These are phyloP conservation scores for Pleurozium schreberi DNA, from an alignment of 225 moss, liverwort and hornwort species.

Conservation along the genomic window DNA sequence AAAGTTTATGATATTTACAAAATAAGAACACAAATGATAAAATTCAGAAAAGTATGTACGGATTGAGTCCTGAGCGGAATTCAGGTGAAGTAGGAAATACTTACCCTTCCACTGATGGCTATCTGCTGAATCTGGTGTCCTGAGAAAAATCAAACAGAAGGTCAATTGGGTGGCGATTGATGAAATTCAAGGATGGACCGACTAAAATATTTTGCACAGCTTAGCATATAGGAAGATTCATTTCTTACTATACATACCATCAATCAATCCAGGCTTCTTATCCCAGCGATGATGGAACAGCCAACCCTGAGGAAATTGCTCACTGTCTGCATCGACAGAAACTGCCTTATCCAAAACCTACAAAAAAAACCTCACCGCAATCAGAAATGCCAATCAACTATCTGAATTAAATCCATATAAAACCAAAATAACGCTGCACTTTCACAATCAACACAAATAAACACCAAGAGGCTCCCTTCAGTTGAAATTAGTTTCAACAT, in stretches of 20 bases:
- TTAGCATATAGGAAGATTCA: neutral
- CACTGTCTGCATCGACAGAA: slow-evolving; percentile 47
- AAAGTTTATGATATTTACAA: neutral
- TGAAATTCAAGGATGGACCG: neutral
- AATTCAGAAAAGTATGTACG: neutral
- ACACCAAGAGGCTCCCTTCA: neutral
- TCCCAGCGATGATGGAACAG: slow-evolving; percentile 69
- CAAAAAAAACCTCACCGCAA: neutral
- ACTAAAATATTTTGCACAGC: neutral
- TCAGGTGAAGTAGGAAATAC: neutral
- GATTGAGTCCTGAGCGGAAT: neutral
- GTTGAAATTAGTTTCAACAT: neutral
- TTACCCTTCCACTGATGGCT: slow-evolving; percentile 37
- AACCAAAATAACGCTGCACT: neutral
- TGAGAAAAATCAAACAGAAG: neutral
- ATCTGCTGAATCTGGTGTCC: slow-evolving; percentile 48
- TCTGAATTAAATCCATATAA: neutral
- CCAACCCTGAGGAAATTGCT: slow-evolving; percentile 54
- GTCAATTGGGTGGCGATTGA: neutral
- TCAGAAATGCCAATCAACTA: neutral
- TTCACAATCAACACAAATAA: neutral
- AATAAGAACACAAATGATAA: neutral
- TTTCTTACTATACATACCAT: slow-evolving; percentile 25
- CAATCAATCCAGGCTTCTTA: slow-evolving; percentile 47
- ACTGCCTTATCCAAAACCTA: slow-evolving; percentile 59